These are phyloP conservation scores for Trypanosoma cruzi DNA, from an alignment of 208 protist species.

Conservation along the genomic window DNA sequence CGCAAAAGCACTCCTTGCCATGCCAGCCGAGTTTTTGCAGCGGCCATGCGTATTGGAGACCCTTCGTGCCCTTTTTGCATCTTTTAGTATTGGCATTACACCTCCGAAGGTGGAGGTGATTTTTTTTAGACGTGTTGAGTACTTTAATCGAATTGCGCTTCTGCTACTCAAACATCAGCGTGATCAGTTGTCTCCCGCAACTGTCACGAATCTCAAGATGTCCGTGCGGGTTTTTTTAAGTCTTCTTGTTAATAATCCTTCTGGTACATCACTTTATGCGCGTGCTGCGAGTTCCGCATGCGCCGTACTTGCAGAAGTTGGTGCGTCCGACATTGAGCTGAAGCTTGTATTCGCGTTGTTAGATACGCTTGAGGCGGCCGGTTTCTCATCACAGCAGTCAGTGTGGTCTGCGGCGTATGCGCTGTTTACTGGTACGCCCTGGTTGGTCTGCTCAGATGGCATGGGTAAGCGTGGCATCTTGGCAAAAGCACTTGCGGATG, in stretches of 20 bases:
- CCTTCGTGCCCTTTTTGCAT: slow-evolving; percentile 18
- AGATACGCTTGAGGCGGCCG: slow-evolving; percentile 31
- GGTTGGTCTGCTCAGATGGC: slow-evolving; percentile 12
- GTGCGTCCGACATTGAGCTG: slow-evolving; percentile 47
- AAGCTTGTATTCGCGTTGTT: slow-evolving; percentile 70
- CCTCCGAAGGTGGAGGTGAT: slow-evolving; percentile 32
- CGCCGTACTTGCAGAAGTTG: slow-evolving; percentile 36
- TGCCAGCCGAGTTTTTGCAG: slow-evolving; percentile 11
- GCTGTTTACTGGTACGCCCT: slow-evolving; percentile 2
- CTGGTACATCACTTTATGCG: slow-evolving; percentile 40
- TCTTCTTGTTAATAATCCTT: slow-evolving; percentile 50
- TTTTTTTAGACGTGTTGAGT: slow-evolving; percentile 55
- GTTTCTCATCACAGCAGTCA: slow-evolving; percentile 2
- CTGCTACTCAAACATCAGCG: slow-evolving; percentile 53
- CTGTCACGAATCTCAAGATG: slow-evolving; percentile 34
- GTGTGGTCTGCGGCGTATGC: slow-evolving; percentile 24
- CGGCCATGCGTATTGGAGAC: slow-evolving; percentile 12
- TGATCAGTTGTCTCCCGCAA: slow-evolving; percentile 34
- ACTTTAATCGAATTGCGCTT: slow-evolving; percentile 57
- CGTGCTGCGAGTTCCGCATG: slow-evolving; percentile 58
- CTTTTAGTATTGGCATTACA: slow-evolving; percentile 36
- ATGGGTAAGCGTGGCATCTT: slow-evolving; percentile 11
- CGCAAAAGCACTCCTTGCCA: slow-evolving; percentile 29
- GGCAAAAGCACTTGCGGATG: slow-evolving; percentile 18
- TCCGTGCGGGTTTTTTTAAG: slow-evolving; percentile 39